Conservation (phyloP, 768 basidiomycete species). For the Gyrodon lividus region DNA sequence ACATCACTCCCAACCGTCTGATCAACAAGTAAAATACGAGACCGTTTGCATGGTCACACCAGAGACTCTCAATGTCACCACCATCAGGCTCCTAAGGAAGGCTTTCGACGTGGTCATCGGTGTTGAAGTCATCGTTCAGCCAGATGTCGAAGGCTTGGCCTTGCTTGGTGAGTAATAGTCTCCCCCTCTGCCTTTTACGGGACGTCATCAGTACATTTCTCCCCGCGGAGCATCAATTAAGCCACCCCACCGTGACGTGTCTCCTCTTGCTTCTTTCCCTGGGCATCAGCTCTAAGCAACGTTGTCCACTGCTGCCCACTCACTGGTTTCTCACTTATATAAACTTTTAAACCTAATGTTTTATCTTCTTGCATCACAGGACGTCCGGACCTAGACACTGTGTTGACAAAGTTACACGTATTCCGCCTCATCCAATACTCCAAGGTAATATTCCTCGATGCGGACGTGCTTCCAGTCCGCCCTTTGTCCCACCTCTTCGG, state of each 20-base stretch:
- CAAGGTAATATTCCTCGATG: slow-evolving; percentile 90
- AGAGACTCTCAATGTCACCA: slow-evolving; percentile 81
- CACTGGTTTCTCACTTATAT: background rate
- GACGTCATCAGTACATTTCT: background rate
- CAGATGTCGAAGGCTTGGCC: slow-evolving; percentile 62
- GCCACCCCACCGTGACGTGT: slow-evolving; percentile 8
- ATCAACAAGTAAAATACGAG: slow-evolving; percentile 53
- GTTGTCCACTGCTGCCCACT: slow-evolving; percentile 17
- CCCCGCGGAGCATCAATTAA: slow-evolving; percentile 8
- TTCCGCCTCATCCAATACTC: slow-evolving; percentile 88
- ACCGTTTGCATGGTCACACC: slow-evolving; percentile 94
- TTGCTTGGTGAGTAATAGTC: slow-evolving; percentile 71
- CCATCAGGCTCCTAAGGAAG: slow-evolving; percentile 75
- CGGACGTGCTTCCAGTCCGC: slow-evolving; percentile 84
- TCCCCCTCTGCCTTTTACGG: slow-evolving; percentile 6
- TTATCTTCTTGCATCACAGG: slow-evolving; percentile 47
- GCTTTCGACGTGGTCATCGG: slow-evolving; percentile 86
- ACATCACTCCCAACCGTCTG: slow-evolving; percentile 44
- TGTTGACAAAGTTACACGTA: slow-evolving; percentile 94
- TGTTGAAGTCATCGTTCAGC: slow-evolving; percentile 81
- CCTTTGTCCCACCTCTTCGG: slow-evolving; percentile 93
- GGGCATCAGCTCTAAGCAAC: slow-evolving; percentile 12
- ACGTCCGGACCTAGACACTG: slow-evolving; percentile 88
- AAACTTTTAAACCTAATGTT: slow-evolving; percentile 11
- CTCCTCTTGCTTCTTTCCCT: slow-evolving; percentile 3